These are phyloP conservation scores for Pascua sp. DNA, from an alignment of 1,284 basidiomycete species.

Conservation along the genomic window DNA sequence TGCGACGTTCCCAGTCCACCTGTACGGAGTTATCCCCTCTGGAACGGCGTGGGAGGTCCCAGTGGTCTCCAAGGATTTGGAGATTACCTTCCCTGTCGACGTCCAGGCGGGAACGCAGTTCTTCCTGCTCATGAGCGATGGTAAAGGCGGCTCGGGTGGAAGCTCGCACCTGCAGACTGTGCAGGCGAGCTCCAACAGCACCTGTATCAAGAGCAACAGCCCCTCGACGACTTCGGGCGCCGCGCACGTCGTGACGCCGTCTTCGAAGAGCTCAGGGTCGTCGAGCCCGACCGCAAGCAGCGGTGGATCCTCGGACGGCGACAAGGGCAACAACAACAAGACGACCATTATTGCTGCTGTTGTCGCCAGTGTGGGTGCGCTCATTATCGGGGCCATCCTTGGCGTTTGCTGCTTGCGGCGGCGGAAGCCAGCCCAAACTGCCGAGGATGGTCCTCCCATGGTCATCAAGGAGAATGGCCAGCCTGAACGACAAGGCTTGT, in stretches of 20 bases:
- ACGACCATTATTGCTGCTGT: too few species aligned
- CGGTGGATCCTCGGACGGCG: background rate
- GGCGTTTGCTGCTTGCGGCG: too few species aligned
- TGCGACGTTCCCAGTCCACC: slow-evolving; percentile 27
- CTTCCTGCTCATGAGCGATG: slow-evolving; percentile 41
- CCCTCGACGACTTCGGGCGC: slow-evolving; percentile 11
- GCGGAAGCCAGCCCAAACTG: too few species aligned
- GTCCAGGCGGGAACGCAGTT: slow-evolving; percentile 33
- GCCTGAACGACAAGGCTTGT: too few species aligned
- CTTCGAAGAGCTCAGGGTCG: background rate
- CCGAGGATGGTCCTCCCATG: too few species aligned
- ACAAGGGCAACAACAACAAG: background rate
- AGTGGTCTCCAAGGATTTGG: slow-evolving; percentile 5
- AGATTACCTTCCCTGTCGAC: slow-evolving; percentile 34
- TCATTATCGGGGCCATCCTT: too few species aligned
- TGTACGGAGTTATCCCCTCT: slow-evolving; percentile 39
- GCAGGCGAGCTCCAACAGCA: slow-evolving; percentile 14
- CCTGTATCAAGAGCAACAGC: slow-evolving; percentile 28
- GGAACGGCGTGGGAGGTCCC: slow-evolving; percentile 38
- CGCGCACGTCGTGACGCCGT: background rate
- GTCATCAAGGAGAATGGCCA: too few species aligned
- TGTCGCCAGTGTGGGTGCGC: too few species aligned
- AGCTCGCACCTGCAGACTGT: slow-evolving; percentile 31
- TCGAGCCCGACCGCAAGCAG: background rate
- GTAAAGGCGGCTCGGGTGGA: slow-evolving; percentile 37